Conservation (phyloP, 108 stramenopile species). For the Aureococcus anophagefferens region DNA sequence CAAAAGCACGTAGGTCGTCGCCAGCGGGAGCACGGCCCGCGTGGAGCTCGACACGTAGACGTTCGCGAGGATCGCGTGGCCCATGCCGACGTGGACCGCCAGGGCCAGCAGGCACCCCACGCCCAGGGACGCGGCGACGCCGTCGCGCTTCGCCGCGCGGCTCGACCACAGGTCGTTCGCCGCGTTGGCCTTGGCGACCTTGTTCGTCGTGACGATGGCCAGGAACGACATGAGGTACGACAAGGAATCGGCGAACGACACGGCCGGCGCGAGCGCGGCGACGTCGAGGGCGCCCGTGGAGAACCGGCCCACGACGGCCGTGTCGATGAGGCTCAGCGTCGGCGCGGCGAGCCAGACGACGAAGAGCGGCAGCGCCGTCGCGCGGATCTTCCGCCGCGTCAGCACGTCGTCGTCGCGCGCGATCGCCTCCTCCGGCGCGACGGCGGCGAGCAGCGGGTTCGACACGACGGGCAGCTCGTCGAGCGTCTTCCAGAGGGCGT, state of each 20-base stretch:
- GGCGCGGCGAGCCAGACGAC: neutral
- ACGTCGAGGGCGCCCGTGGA: neutral
- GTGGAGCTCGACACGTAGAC: neutral
- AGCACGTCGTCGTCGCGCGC: no score
- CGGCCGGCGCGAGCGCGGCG: neutral
- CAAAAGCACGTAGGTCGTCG: neutral
- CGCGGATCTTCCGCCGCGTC: no score
- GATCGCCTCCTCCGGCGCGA: no score
- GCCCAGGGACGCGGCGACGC: neutral
- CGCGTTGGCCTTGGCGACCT: neutral
- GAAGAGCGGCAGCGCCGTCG: neutral
- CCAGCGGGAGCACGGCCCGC: neutral
- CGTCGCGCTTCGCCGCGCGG: neutral
- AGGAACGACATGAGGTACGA: neutral
- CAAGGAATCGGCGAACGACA: neutral
- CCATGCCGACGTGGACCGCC: neutral
- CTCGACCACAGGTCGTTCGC: neutral
- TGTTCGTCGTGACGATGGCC: neutral
- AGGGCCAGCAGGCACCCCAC: neutral
- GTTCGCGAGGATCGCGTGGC: neutral
- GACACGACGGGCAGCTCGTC: no score
- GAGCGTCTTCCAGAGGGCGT: no score
- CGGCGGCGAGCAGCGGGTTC: no score
- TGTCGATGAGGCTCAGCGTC: neutral
- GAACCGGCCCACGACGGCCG: neutral